Percentiles rank a stretch among this genome's conserved stretches.
Evolutionary conservation across 2,329 filamentous ascomycete species (phyloP).

Genomic region (Cryphonectria parasitica): DNA sequence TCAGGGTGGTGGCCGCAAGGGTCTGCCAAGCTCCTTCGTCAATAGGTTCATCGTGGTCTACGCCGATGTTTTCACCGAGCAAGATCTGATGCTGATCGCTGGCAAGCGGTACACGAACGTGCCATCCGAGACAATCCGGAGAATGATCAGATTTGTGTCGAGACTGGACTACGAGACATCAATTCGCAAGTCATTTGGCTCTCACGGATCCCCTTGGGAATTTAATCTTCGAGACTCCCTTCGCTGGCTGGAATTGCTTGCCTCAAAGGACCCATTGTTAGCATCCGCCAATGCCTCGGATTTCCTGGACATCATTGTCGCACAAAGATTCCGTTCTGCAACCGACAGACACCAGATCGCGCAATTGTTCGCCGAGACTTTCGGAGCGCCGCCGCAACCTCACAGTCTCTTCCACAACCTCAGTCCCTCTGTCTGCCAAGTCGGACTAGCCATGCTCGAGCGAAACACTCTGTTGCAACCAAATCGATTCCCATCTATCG

Average conservation of each 20-base stretch:
- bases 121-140: slow-evolving; percentile 60
- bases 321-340: slow-evolving; percentile 80
- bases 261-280: slow-evolving; percentile 63
- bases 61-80: slow-evolving; percentile 81
- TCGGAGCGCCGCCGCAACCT: slow-evolving; percentile 54
- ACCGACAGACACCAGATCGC: slow-evolving; percentile 69
- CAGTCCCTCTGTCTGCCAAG: slow-evolving; percentile 68
- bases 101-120: slow-evolving; percentile 73
- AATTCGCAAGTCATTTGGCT: slow-evolving; percentile 60
- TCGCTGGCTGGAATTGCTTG: slow-evolving; percentile 79
- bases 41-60: slow-evolving; percentile 99
- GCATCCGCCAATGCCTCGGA: slow-evolving; percentile 65
- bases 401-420: slow-evolving; percentile 76
- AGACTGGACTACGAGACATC: slow-evolving; percentile 74
- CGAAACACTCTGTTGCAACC: slow-evolving; percentile 62
- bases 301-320: slow-evolving; percentile 80
- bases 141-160: slow-evolving; percentile 79
- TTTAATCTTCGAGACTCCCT: slow-evolving; percentile 92
- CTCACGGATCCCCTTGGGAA: slow-evolving; percentile 83
- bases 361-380: slow-evolving; percentile 67
- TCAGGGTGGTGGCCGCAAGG: slow-evolving; percentile 93
- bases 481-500: slow-evolving; percentile 54
- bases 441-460: slow-evolving; percentile 74
- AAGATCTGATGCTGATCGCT: slow-evolving; percentile 84
- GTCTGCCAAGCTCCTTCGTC: slow-evolving; percentile 91